A percentile compares a stretch with the other conserved stretches of the same genome.
These are phyloP conservation scores for Stephanodiscus triporus DNA, from an alignment of 108 stramenopile species.

Conservation along the genomic window DNA sequence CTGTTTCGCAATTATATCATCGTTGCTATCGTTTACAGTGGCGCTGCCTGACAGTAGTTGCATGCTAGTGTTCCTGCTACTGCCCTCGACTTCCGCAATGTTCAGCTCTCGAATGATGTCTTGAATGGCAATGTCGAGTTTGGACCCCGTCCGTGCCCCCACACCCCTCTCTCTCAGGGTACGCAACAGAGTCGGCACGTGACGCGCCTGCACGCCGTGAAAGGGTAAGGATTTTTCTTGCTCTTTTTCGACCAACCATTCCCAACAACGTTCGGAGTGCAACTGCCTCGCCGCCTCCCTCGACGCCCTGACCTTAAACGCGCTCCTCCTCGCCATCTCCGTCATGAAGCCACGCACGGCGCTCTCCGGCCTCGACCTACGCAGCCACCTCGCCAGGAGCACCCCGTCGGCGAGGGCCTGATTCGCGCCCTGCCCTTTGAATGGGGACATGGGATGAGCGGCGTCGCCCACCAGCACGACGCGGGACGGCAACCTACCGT, in stretches of 20 bases:
- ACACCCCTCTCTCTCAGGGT: conserved; percentile 51
- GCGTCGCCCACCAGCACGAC: conserved; percentile 88
- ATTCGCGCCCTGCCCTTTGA: conserved; percentile 96
- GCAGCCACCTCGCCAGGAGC: conserved; percentile 68
- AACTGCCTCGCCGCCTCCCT: conserved; percentile 64
- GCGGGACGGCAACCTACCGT: conserved; percentile 45
- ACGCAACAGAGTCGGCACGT: conserved; percentile 41
- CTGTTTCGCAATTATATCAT: not conserved
- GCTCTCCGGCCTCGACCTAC: conserved; percentile 55
- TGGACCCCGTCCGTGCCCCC: conserved; percentile 48
- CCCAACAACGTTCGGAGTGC: conserved; percentile 59
- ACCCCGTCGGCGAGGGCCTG: conserved; percentile 90
- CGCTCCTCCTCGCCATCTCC: conserved; percentile 72
- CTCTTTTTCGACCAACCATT: conserved; percentile 31
- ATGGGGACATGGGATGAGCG: conserved; percentile 86
- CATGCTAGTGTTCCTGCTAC: not conserved
- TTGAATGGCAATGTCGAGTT: conserved; percentile 51
- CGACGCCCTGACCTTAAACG: conserved; percentile 71
- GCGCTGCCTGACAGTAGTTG: conserved; percentile 1
- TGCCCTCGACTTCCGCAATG: conserved; percentile 18
- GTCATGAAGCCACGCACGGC: conserved; percentile 71
- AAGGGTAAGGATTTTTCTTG: conserved; percentile 40
- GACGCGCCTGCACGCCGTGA: conserved; percentile 56
- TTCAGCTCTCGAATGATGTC: conserved; percentile 52
- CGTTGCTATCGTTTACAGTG: not conserved